A percentile compares a stretch with the other conserved stretches of the same genome.
Evolutionary conservation across 768 basidiomycete genomes (phyloP).

Genomic region (Tylopilus balloui): DNA sequence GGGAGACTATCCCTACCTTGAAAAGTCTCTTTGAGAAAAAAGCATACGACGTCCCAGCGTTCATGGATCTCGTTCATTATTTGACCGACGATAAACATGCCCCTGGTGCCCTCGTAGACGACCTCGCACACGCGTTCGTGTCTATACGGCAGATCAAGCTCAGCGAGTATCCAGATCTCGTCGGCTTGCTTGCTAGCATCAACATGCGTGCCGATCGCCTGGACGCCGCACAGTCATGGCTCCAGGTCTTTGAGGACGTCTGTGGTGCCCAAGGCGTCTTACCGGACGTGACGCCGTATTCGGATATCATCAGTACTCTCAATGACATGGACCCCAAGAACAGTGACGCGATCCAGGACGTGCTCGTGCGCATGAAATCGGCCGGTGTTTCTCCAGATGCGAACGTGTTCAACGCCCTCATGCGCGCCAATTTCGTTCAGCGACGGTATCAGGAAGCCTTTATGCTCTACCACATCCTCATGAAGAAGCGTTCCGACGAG

Average conservation of each 20-base stretch:
- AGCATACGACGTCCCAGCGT: constrained; percentile 20
- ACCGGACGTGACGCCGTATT: constrained; percentile 32
- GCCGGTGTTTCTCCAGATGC: constrained; percentile 37
- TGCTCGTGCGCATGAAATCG: constrained; percentile 39
- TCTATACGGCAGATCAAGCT: constrained; percentile 16
- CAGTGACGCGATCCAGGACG: constrained; percentile 27
- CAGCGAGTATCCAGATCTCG: constrained; percentile 29
- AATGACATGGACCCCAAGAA: constrained; percentile 31
- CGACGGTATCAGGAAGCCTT: constrained; percentile 37
- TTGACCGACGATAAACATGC: constrained; percentile 13
- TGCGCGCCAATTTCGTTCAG: constrained; percentile 36
- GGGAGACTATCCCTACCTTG: neutral
- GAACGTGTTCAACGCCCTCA: constrained; percentile 46
- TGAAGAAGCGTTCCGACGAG: constrained; percentile 27
- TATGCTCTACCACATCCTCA: constrained; percentile 40
- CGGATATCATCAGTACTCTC: constrained; percentile 37
- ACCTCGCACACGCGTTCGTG: constrained; percentile 19
- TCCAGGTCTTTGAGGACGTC: constrained; percentile 23
- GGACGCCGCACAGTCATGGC: constrained; percentile 29
- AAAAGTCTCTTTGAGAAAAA: constrained; percentile 13
- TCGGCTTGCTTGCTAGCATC: constrained; percentile 37
- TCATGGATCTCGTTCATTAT: constrained; percentile 27
- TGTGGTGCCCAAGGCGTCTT: constrained; percentile 16
- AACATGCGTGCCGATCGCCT: constrained; percentile 33
- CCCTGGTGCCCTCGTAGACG: constrained; percentile 18